These are phyloP conservation scores for Porcisia hertigi DNA, from an alignment of 208 protist species.

Conservation along the genomic window DNA sequence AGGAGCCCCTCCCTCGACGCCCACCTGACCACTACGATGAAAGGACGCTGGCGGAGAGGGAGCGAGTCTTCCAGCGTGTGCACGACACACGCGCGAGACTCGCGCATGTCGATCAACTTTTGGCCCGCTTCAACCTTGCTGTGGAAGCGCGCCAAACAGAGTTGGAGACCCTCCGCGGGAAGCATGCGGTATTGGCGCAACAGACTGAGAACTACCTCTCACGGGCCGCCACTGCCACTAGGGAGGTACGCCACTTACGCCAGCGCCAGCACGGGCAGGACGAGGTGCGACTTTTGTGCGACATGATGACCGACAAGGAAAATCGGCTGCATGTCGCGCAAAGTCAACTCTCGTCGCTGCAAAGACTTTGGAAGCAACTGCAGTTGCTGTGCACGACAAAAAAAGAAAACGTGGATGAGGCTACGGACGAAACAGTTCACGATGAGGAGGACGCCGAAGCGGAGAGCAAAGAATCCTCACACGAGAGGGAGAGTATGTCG, in stretches of 20 bases:
- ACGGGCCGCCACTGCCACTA: conserved; percentile 13
- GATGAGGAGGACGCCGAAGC: neutral
- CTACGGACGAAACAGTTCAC: neutral
- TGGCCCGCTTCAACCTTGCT: conserved; percentile 18
- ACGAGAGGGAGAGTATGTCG: neutral
- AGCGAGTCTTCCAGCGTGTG: conserved; percentile 11
- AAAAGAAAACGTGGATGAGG: neutral
- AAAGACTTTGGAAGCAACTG: conserved; percentile 37
- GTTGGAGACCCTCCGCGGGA: conserved; percentile 10
- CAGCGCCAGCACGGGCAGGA: conserved; percentile 47
- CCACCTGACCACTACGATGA: neutral
- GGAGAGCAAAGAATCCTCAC: neutral
- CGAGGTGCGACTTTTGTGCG: conserved; percentile 56
- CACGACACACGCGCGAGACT: conserved; percentile 11
- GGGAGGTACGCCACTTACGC: conserved; percentile 26
- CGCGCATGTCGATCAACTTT: conserved; percentile 12
- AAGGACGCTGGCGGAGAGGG: conserved; percentile 4
- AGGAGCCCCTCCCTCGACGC: conserved; percentile 21
- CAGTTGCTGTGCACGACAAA: conserved; percentile 29
- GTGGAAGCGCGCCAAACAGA: conserved; percentile 24
- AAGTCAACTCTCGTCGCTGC: conserved; percentile 34
- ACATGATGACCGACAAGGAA: conserved; percentile 62
- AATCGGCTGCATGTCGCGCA: conserved; percentile 38
- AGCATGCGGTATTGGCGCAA: conserved; percentile 21
- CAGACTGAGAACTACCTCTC: conserved; percentile 26